phyloP scores from a whole-genome alignment of 345 rosid genomes.

The Abelmoschus esculentus region DNA sequence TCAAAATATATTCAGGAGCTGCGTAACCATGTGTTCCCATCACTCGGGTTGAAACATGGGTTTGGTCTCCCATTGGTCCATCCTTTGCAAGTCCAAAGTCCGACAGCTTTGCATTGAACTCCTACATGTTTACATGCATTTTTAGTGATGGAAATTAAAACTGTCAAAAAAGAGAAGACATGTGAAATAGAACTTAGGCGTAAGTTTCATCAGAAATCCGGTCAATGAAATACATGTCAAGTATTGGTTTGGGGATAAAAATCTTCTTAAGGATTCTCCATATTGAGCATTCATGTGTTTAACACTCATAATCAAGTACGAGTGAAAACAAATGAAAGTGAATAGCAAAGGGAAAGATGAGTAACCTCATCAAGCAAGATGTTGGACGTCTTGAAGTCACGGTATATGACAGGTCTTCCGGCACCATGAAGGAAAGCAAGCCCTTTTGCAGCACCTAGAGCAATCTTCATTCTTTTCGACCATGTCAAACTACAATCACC shows the following conservation, averaged over 20 bases:
- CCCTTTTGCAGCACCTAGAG: constrained; percentile 84
- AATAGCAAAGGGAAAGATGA: constrained; percentile 9
- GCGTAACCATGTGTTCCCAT: constrained; percentile 99
- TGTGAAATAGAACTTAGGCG: no score
- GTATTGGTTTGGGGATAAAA: no score
- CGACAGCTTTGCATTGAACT: constrained; percentile 82
- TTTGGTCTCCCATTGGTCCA: constrained; percentile 97
- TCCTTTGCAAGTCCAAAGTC: constrained; percentile 97
- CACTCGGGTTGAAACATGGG: constrained; percentile 95
- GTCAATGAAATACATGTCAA: no score
- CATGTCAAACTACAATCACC: constrained; percentile 86
- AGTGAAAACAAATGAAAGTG: background rate
- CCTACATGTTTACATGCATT: constrained; percentile 36
- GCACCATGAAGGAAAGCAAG: constrained; percentile 96
- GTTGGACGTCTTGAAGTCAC: constrained; percentile 96
- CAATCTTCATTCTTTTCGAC: constrained; percentile 90
- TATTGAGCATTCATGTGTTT: background rate
- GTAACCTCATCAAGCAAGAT: constrained; percentile 79
- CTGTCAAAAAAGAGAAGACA: no score
- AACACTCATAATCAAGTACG: background rate
- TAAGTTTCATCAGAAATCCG: no score
- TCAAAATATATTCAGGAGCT: constrained; percentile 97
- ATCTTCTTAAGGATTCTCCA: background rate
- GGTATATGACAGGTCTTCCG: constrained; percentile 84
- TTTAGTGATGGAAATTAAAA: constrained; percentile 22